phyloP scores from a whole-genome alignment of 192 early-diverging fungal genomes.

The Chytriomyces sp. region DNA sequence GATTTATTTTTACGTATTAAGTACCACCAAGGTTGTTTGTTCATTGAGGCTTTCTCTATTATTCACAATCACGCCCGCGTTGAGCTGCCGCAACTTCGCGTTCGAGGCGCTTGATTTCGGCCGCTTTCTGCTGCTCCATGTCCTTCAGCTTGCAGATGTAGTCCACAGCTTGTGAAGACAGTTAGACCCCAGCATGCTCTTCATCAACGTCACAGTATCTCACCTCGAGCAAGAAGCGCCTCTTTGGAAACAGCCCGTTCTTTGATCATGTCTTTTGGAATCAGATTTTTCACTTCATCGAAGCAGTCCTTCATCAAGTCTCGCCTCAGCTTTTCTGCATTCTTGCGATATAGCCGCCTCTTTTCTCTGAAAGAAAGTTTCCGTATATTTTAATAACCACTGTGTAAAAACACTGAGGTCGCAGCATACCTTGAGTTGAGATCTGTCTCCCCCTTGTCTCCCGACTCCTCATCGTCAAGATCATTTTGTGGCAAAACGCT shows the following conservation, averaged over 20 bases:
- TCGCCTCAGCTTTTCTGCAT: conserved; percentile 17
- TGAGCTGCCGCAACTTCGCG: not conserved
- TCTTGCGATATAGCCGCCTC: conserved; percentile 16
- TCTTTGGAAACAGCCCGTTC: not conserved
- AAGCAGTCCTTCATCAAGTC: conserved; percentile 4
- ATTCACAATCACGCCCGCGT: too few relatives aligned
- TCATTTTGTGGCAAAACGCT: too few relatives aligned
- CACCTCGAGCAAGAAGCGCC: not conserved
- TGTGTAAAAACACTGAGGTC: too few relatives aligned
- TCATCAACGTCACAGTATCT: not conserved
- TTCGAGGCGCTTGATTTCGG: not conserved
- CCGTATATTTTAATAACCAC: too few relatives aligned
- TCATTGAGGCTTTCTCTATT: too few relatives aligned
- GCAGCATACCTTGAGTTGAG: too few relatives aligned
- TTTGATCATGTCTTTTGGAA: not conserved
- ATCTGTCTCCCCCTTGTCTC: too few relatives aligned
- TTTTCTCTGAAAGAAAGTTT: not conserved
- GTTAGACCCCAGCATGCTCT: too few relatives aligned
- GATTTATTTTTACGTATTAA: too few relatives aligned
- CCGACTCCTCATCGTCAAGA: too few relatives aligned
- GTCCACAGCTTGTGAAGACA: not conserved
- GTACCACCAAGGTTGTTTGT: too few relatives aligned
- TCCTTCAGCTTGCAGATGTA: conserved; percentile 1
- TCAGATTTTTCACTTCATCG: conserved; percentile 12
- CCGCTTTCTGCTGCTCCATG: not conserved